Percentiles rank a stretch among this genome's conserved stretches.
Conservation (phyloP, 768 basidiomycete species). For the Mycena floridula region DNA sequence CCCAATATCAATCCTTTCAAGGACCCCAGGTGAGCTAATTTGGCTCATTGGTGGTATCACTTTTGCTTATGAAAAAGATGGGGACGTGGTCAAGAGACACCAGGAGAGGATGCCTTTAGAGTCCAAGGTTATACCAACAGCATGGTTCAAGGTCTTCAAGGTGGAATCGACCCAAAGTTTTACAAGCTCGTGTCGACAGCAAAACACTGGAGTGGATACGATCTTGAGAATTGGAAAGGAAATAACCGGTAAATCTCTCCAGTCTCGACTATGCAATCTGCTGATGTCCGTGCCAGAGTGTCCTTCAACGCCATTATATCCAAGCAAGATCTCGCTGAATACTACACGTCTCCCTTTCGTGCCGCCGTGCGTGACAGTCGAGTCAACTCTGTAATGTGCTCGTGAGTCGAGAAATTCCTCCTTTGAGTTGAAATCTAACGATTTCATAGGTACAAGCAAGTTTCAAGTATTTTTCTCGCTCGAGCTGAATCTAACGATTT, state of each 20-base stretch:
- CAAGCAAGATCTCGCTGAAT: conserved; percentile 46
- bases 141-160: conserved; percentile 49
- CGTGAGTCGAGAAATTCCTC: too few relatives aligned
- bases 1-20: conserved; percentile 56
- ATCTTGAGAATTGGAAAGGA: conserved; percentile 53
- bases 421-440: too few relatives aligned
- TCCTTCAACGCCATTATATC: conserved; percentile 54
- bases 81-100: conserved; percentile 59
- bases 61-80: too few relatives aligned
- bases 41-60: too few relatives aligned
- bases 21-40: too few relatives aligned
- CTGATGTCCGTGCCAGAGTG: too few relatives aligned
- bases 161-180: conserved; percentile 46
- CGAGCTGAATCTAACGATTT: too few relatives aligned
- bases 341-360: conserved; percentile 39
- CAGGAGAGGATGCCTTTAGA: conserved; percentile 54
- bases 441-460: too few relatives aligned
- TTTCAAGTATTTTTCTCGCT: too few relatives aligned
- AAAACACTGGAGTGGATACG: conserved; percentile 58
- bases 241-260: conserved; percentile 15
- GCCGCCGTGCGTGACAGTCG: conserved; percentile 54
- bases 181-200: conserved; percentile 25
- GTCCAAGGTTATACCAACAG: conserved; percentile 46
- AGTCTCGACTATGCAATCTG: too few relatives aligned
- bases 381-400: conserved; percentile 54